A percentile compares a stretch with the other conserved stretches of the same genome.
Evolutionary conservation across 208 protist species (phyloP).

Genomic region (Wallacemonas rigidus): DNA sequence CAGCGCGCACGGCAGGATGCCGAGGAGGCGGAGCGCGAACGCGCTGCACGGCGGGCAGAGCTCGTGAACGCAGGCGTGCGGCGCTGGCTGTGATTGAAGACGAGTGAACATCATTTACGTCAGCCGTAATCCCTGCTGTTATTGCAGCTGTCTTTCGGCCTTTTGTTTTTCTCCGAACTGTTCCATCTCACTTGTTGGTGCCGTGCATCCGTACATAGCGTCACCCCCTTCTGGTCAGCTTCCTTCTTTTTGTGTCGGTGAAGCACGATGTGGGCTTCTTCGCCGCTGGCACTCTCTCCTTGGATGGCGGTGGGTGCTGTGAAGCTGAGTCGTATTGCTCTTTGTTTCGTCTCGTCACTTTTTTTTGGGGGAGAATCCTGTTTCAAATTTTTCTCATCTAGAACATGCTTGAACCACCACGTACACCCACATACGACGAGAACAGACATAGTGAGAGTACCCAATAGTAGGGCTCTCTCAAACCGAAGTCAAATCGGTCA

Average conservation of each 20-base stretch:
- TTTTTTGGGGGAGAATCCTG: background rate
- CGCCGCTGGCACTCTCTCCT: no score
- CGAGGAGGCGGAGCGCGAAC: conserved; percentile 12
- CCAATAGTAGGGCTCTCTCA: no score
- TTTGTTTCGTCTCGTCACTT: conserved; percentile 13
- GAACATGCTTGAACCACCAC: background rate
- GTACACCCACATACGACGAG: no score
- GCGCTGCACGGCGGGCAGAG: conserved; percentile 4
- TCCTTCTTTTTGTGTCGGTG: no score
- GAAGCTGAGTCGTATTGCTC: conserved; percentile 14
- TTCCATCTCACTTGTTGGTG: no score
- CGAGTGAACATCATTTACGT: background rate
- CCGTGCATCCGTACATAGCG: no score
- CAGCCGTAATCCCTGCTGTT: background rate
- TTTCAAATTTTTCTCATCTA: background rate
- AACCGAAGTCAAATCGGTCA: no score
- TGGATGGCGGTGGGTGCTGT: no score
- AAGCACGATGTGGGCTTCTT: no score
- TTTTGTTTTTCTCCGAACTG: conserved; percentile 3
- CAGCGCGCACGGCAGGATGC: conserved; percentile 9
- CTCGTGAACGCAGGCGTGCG: conserved; percentile 12
- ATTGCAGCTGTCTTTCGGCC: conserved; percentile 20
- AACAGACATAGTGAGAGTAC: no score
- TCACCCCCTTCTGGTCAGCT: no score
- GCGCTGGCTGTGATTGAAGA: conserved; percentile 10